Evolutionary conservation across 2,329 filamentous ascomycete species (phyloP), one percentile per base, ranked within the genome.

Genomic region (Calonectria hawksworthii): DNA sequence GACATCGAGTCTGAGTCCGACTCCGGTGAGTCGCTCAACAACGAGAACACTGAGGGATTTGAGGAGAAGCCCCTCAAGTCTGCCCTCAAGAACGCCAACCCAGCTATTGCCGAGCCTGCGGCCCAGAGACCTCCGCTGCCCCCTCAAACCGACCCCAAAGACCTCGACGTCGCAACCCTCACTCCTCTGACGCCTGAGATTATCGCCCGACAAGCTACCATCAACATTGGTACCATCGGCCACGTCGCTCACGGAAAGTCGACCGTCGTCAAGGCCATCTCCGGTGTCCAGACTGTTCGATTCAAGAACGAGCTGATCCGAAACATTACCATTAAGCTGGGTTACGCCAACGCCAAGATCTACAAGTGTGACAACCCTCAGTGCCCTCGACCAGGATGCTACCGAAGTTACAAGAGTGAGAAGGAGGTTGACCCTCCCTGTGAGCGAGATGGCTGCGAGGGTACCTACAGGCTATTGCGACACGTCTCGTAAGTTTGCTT

Each of bases 251-350:
- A 99, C 94, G 96, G 96, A 85, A 99, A 99, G 87, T 98, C 95
- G 76, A 99, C 97, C 28, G 97, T 99, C 66, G 97, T 99, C 82
- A 99, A 99, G 91, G 97, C 97, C 82, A 99, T 99, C 83, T 99
- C 97, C 2, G 97, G 97, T 77, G 97, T 99, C 78, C 97, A 99
- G 91, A 99, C 97, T 23, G 97, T 99, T 84, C 93, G 97, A 81
- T 99, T 99, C 91, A 99, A 99, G 94, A 99, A 99, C 89, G 97
- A 99, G 89, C 89, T 98, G 88, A 98, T 99, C 89, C 92, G 97
- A 84, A 99, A 99, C 87, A 99, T 99, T 84, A 99, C 97, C 83
- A 99, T 99, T 90, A 99, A 99, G 93, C 92, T 99, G 83, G 97
- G 97, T 85, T 99, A 99, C 86, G 97, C 97, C 86, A 99, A 99